Conservation (phyloP, 169 alveolate species). For the Plasmodium chabaudi region DNA sequence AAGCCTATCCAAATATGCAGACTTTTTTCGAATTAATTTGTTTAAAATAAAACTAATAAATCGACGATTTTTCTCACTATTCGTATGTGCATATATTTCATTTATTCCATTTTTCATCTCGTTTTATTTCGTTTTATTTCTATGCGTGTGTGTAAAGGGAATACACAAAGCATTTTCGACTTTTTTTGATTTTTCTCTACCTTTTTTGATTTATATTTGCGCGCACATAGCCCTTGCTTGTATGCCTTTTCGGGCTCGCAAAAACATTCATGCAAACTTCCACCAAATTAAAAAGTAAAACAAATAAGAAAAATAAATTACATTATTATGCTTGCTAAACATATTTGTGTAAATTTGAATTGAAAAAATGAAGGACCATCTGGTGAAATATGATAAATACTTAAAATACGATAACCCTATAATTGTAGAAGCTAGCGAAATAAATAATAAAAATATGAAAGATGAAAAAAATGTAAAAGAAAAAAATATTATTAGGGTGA, state of each 20-base stretch:
- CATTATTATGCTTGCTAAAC: too few relatives aligned
- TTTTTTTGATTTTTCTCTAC: background rate
- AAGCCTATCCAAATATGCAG: too few relatives aligned
- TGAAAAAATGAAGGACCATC: constrained; percentile 34
- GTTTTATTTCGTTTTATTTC: too few relatives aligned
- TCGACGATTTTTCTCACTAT: too few relatives aligned
- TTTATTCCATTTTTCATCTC: too few relatives aligned
- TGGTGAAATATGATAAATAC: constrained; percentile 18
- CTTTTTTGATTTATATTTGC: background rate
- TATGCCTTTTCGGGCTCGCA: background rate
- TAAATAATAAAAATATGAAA: constrained; percentile 13
- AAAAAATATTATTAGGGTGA: constrained; percentile 58
- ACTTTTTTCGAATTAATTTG: too few relatives aligned
- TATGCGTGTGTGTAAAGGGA: too few relatives aligned
- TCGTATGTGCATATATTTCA: too few relatives aligned
- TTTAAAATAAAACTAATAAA: too few relatives aligned
- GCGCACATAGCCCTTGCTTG: background rate
- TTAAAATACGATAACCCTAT: constrained; percentile 52
- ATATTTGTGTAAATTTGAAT: too few relatives aligned
- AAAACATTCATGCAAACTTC: background rate
- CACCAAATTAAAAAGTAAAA: background rate
- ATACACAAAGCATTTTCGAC: too few relatives aligned
- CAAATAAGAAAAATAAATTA: background rate
- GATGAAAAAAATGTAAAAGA: constrained; percentile 49
- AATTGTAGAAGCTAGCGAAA: constrained; percentile 35